Percentiles rank a stretch among this genome's conserved stretches.
Evolutionary conservation across 2,329 filamentous ascomycete genomes (phyloP).

Genomic region (Fonsecaea multimorphosa): DNA sequence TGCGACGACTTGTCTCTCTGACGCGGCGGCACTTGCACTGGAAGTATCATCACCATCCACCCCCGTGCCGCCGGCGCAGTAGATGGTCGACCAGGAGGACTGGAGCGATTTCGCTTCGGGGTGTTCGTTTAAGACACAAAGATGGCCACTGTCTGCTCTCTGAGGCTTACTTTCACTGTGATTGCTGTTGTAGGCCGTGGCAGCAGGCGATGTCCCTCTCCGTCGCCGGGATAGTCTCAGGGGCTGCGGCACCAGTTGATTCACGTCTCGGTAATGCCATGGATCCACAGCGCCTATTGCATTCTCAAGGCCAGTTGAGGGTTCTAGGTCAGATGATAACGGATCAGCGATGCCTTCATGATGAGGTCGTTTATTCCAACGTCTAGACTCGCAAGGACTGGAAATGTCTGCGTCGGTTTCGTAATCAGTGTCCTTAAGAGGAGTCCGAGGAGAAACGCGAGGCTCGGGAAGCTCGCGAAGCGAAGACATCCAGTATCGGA

Average conservation of each 20-base stretch:
- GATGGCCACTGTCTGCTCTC: not conserved
- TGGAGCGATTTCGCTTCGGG: not conserved
- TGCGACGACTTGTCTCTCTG: not conserved
- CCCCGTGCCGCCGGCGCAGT: not conserved
- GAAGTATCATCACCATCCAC: not conserved
- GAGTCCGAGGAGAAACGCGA: not conserved
- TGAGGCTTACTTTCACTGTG: not conserved
- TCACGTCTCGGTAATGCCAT: not conserved
- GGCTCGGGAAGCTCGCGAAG: not conserved
- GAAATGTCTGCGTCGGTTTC: not conserved
- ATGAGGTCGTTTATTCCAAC: not conserved
- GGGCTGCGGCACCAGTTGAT: not conserved
- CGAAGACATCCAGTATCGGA: conserved; percentile 14
- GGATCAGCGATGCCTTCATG: not conserved
- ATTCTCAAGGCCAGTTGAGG: not conserved
- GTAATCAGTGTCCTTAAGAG: too few species aligned
- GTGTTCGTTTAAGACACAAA: not conserved
- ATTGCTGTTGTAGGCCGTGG: not conserved
- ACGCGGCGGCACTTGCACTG: not conserved
- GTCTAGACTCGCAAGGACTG: not conserved
- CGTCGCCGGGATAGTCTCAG: not conserved
- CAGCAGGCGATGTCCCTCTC: not conserved
- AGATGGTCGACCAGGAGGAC: not conserved
- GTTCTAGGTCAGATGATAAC: not conserved
- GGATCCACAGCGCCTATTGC: not conserved